A percentile compares a stretch with the other conserved stretches of the same genome.
Evolutionary conservation across 1,284 basidiomycete species (phyloP).

Genomic region (Naganishia cerealis): DNA sequence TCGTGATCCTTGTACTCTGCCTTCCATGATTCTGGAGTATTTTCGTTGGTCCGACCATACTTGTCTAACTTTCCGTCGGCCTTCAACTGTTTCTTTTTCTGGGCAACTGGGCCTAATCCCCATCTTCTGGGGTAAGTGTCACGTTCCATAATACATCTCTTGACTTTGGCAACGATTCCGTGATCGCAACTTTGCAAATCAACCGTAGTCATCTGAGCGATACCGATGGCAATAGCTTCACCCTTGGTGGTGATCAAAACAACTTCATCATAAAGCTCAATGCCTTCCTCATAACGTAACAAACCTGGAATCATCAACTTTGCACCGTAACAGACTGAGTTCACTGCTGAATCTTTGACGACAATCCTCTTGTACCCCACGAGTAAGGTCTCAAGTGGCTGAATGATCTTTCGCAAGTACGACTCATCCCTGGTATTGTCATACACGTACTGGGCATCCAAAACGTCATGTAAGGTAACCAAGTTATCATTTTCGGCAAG

Average conservation of each 20-base stretch:
- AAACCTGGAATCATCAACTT: constrained; percentile 99
- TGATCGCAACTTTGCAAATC: constrained; percentile 98
- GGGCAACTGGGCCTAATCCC: constrained; percentile 93
- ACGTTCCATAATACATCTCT: constrained; percentile 99
- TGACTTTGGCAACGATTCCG: constrained; percentile 98
- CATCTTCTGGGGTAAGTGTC: constrained; percentile 98
- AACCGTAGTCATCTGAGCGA: constrained; percentile 96
- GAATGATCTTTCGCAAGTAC: constrained; percentile 91
- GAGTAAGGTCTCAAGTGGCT: constrained; percentile 89
- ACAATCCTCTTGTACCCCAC: constrained; percentile 98
- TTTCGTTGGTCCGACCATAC: constrained; percentile 88
- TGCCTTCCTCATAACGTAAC: constrained; percentile 90
- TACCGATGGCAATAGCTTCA: constrained; percentile 94
- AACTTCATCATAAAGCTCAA: constrained; percentile 92
- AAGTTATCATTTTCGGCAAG: constrained; percentile 97
- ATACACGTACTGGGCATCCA: constrained; percentile 98
- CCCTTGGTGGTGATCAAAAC: constrained; percentile 99
- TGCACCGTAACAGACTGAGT: constrained; percentile 98
- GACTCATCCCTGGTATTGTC: constrained; percentile 99
- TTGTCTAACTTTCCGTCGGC: constrained; percentile 96
- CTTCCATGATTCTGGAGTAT: constrained; percentile 88
- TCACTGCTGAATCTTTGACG: constrained; percentile 98
- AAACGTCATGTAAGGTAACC: constrained; percentile 99
- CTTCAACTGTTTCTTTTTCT: constrained; percentile 97
- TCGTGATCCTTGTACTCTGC: constrained; percentile 89